Conservation (phyloP, 2,329 filamentous ascomycete genomes). For the Chaetomium globosum region DNA sequence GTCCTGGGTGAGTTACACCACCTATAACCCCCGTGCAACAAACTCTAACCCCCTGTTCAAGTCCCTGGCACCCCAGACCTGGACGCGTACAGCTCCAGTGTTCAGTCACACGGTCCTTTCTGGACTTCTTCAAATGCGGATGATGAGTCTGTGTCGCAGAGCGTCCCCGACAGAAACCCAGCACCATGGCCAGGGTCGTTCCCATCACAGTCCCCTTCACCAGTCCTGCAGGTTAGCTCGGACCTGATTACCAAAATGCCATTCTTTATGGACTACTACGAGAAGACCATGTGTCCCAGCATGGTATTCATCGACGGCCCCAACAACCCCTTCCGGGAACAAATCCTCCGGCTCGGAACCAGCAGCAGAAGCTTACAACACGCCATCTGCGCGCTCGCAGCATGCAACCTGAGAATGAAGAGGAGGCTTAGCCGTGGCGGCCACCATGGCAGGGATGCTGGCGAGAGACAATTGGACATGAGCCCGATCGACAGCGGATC, state of each 20-base stretch:
- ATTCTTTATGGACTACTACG: conserved; percentile 91
- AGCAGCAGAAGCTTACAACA: conserved; percentile 84
- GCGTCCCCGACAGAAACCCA: conserved; percentile 48
- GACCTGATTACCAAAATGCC: conserved; percentile 76
- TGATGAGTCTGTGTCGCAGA: conserved; percentile 49
- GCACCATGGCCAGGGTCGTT: conserved; percentile 53
- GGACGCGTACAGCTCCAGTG: conserved; percentile 56
- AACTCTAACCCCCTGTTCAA: conserved; percentile 38
- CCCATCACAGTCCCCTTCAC: conserved; percentile 52
- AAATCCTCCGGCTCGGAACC: conserved; percentile 76
- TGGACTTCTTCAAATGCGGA: conserved; percentile 54
- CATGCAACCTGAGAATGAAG: conserved; percentile 89
- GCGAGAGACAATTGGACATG: conserved; percentile 44
- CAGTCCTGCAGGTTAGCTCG: conserved; percentile 57
- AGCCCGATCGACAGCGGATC: conserved; percentile 49
- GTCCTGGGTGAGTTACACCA: conserved; percentile 55
- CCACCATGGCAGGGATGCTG: conserved; percentile 56
- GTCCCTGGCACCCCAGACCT: conserved; percentile 55
- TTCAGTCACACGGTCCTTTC: conserved; percentile 51
- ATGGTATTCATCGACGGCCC: conserved; percentile 89
- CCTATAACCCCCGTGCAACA: conserved; percentile 37
- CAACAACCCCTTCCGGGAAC: conserved; percentile 80
- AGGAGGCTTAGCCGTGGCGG: conserved; percentile 63
- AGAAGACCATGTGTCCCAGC: conserved; percentile 86
- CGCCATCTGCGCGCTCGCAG: conserved; percentile 84